Base-by-base conservation (phyloP, 106 monocot genomes). In the Amphibolis antarctica region DNA sequence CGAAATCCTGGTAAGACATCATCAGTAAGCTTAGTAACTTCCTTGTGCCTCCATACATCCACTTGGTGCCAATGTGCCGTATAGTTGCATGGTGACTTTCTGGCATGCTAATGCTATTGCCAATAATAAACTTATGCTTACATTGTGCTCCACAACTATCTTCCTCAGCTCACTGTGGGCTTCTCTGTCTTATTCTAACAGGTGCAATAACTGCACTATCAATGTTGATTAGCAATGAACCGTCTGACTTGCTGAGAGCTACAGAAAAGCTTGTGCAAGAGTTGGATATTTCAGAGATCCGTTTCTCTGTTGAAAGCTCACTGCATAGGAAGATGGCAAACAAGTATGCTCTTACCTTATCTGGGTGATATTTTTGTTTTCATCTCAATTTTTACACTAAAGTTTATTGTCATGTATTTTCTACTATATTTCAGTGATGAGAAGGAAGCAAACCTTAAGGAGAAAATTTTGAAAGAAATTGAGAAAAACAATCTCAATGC, bases 251-350 rank as follows among this genome's bases (percentile, higher is more conserved):
- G 25, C 28, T 45, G 10, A 86, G 76, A 65, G 75, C 84, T 71
- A 79, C 73, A 26, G 57, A 75, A 54, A 85, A 78, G 66, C 79
- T 96, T 60, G 59, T 52, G 22, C 84, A 78, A 69, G 60, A 66
- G 44, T 19, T 79, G 44, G 80, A 76, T 73, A 11, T 61, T 44
- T 62, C 53, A 54, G 70, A 64, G 21, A 86, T 96, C 46, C 68
- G 63, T 50, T 84, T 73, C 5, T 65, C 86, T 62, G 63, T 96
- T 53, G 81, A 89, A 68, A 82, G 71, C 28, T 66, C 73, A 66
- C 74, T 75, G 42, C 68, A 84, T 53, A 96, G 80, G 63, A 73
- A 62, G 26, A 65, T 12, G 58, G 59, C 71, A 42, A 72, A 73
- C 47, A 79, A 66, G 94, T 96, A 82, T 72, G 75, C 4, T 23